These are phyloP conservation scores for Dioscorea dumetorum DNA, from an alignment of 106 monocot species.

Conservation along the genomic window DNA sequence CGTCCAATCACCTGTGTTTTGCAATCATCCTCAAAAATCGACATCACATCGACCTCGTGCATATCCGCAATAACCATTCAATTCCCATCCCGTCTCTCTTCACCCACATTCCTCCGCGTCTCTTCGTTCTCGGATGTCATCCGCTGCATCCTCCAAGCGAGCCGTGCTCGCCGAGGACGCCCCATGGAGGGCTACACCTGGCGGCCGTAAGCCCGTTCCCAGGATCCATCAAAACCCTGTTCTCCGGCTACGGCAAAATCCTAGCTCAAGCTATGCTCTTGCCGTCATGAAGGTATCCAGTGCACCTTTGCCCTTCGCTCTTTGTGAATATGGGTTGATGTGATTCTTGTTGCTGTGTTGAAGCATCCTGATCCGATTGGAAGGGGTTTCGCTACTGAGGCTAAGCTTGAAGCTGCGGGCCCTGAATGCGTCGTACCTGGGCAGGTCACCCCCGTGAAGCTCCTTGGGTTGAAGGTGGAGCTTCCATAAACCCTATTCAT, in stretches of 20 bases:
- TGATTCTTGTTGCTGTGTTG: background rate
- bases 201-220: constrained; percentile 53
- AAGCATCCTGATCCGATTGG: constrained; percentile 76
- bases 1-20: too few species aligned
- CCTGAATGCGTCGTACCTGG: constrained; percentile 89
- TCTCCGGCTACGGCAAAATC: constrained; percentile 55
- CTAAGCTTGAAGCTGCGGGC: constrained; percentile 70
- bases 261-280: constrained; percentile 53
- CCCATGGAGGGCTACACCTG: constrained; percentile 67
- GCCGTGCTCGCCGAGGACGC: constrained; percentile 79
- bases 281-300: constrained; percentile 59
- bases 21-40: too few species aligned
- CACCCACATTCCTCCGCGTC: background rate
- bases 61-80: too few species aligned
- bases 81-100: background rate
- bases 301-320: background rate
- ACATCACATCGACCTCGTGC: too few species aligned
- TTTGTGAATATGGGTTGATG: background rate
- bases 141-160: constrained; percentile 20
- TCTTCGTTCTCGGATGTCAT: constrained; percentile 2
- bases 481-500: background rate
- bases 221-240: constrained; percentile 77
- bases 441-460: constrained; percentile 57
- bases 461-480: constrained; percentile 79
- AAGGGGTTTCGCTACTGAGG: constrained; percentile 75